Conservation (phyloP, 176 grass and related monocot genomes). For the Oropetium thomaeum region DNA sequence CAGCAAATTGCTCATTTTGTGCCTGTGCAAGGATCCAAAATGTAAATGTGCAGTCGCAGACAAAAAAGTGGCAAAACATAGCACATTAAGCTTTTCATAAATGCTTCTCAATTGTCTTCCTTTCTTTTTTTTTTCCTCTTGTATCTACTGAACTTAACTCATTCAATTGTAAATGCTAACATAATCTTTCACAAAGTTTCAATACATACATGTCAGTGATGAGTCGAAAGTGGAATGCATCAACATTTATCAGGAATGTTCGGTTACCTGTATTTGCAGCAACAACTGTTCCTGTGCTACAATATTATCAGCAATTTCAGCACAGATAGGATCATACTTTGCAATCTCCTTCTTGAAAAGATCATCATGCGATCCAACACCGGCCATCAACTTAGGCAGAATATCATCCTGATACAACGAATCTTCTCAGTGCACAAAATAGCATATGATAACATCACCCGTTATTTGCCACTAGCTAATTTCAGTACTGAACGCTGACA, state of each 20-base stretch:
- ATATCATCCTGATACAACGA: slow-evolving; percentile 83
- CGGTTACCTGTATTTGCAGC: slow-evolving; percentile 87
- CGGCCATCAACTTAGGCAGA: slow-evolving; percentile 88
- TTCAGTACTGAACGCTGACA: slow-evolving; percentile 4
- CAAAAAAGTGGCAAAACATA: slow-evolving; percentile 22
- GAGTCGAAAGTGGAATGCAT: slow-evolving; percentile 1
- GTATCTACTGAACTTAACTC: neutral
- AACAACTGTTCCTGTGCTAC: slow-evolving; percentile 86
- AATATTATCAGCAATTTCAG: slow-evolving; percentile 93
- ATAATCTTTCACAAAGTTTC: neutral
- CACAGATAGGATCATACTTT: slow-evolving; percentile 86
- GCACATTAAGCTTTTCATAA: neutral
- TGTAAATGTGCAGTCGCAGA: neutral
- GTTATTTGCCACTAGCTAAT: slow-evolving; percentile 5
- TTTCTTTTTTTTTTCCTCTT: slow-evolving; percentile 16
- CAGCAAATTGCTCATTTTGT: slow-evolving; percentile 85
- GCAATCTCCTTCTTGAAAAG: slow-evolving; percentile 94
- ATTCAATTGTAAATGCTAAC: slow-evolving; percentile 2
- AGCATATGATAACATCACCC: neutral
- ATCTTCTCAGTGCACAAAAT: slow-evolving; percentile 26
- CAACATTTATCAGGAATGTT: slow-evolving; percentile 23
- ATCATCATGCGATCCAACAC: slow-evolving; percentile 87
- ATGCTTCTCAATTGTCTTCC: neutral
- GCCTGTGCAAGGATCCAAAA: slow-evolving; percentile 51
- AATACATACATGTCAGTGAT: neutral